Percentiles rank a stretch among this genome's conserved stretches.
Evolutionary conservation across 495 filamentous ascomycete genomes (phyloP).

Genomic region (Sphaerosporella brunnea): DNA sequence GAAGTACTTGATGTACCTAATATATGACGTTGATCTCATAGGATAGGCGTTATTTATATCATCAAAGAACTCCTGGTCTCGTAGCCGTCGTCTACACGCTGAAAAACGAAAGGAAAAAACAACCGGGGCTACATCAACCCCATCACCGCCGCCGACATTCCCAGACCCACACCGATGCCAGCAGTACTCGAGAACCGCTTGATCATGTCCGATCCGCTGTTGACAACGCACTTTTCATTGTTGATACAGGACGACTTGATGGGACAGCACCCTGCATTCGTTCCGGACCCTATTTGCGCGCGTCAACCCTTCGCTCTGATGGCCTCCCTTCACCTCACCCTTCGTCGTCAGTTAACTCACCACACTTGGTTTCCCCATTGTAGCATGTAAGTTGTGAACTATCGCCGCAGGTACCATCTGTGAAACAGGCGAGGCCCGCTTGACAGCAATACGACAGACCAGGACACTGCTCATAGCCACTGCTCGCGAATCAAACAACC

Average conservation of each 20-base stretch:
- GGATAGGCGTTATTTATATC: too few species aligned
- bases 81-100: too few species aligned
- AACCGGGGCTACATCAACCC: too few species aligned
- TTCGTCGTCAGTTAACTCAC: not conserved
- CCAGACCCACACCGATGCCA: not conserved
- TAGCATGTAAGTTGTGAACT: not conserved
- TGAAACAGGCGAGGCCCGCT: slow-evolving; percentile 1
- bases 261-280: not conserved
- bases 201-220: not conserved
- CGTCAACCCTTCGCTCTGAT: not conserved
- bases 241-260: not conserved
- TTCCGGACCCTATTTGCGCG: not conserved
- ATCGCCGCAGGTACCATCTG: not conserved
- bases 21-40: too few species aligned
- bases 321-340: not conserved
- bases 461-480: slow-evolving; percentile 4
- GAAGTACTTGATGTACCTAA: too few species aligned
- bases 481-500: not conserved
- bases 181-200: not conserved
- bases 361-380: not conserved
- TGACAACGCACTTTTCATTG: not conserved
- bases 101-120: too few species aligned
- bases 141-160: not conserved
- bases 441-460: slow-evolving; percentile 3
- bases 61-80: too few species aligned